Evolutionary conservation across 805 yeast species (phyloP).

Genomic region (Saturnispora silvae): DNA sequence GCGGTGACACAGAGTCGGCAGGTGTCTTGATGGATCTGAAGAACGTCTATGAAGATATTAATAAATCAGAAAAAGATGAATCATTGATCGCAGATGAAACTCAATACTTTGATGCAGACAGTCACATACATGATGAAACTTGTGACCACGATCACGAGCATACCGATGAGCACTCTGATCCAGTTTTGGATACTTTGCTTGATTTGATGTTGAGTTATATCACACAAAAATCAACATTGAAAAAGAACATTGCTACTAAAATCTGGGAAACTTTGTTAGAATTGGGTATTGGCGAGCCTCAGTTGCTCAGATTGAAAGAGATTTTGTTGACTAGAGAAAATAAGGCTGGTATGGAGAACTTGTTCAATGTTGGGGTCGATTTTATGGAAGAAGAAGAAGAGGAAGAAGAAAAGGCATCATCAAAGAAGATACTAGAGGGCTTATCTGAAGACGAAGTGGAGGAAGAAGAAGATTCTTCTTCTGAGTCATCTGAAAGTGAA

Average conservation of each 20-base stretch:
- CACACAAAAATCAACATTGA: constrained; percentile 45
- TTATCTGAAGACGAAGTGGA: constrained; percentile 31
- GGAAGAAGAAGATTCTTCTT: constrained; percentile 34
- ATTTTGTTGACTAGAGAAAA: constrained; percentile 61
- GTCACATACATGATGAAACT: constrained; percentile 3
- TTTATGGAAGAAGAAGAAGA: constrained; percentile 40
- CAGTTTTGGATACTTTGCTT: constrained; percentile 23
- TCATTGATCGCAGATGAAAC: constrained; percentile 6
- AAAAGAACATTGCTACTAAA: constrained; percentile 45
- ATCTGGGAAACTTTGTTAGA: constrained; percentile 40
- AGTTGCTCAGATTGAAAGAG: constrained; percentile 42
- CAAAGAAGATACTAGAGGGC: constrained; percentile 27
- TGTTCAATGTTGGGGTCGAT: constrained; percentile 58
- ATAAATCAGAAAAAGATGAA: neutral
- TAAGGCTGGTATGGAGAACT: constrained; percentile 63
- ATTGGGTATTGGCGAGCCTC: constrained; percentile 30
- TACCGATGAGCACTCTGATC: constrained; percentile 31
- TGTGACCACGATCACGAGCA: constrained; percentile 23
- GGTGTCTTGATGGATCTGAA: constrained; percentile 64
- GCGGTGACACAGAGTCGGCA: constrained; percentile 70
- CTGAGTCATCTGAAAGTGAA: constrained; percentile 33
- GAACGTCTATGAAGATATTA: constrained; percentile 41
- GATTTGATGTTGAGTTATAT: constrained; percentile 50
- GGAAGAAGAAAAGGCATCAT: constrained; percentile 23
- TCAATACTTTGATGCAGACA: constrained; percentile 7